phyloP scores from a whole-genome alignment of 1,139 yeast species.

The Sugiyamaella japonica region DNA sequence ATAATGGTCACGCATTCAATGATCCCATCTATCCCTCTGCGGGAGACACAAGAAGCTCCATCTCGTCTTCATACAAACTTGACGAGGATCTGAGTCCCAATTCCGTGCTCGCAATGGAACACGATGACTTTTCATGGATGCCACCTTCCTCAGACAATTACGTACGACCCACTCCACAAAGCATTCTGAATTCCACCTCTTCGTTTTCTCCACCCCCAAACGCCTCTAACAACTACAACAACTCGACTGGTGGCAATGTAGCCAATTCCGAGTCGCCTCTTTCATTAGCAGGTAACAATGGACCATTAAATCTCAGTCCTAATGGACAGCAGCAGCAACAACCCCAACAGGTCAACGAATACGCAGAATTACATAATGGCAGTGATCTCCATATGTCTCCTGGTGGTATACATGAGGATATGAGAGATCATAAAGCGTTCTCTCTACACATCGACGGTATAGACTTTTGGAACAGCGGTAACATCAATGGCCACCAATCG shows the following conservation, averaged over 20 bases:
- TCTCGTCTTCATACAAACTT: conserved; percentile 18
- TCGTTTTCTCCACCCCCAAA: conserved; percentile 24
- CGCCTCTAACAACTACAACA: neutral
- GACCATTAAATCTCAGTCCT: conserved; percentile 7
- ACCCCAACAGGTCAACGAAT: neutral
- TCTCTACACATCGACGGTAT: conserved; percentile 20
- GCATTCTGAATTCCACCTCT: conserved; percentile 21
- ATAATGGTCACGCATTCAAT: neutral
- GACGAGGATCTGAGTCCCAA: conserved; percentile 28
- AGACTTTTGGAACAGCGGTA: conserved; percentile 18
- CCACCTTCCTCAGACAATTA: conserved; percentile 24
- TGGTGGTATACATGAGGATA: conserved; percentile 14
- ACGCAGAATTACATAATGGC: conserved; percentile 1
- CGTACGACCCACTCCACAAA: conserved; percentile 24
- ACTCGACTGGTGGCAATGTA: conserved; percentile 1
- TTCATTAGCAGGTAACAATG: conserved; percentile 17
- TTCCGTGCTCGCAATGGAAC: conserved; percentile 22
- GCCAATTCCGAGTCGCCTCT: conserved; percentile 23
- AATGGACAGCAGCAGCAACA: neutral
- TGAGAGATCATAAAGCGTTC: conserved; percentile 21
- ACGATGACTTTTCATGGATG: conserved; percentile 30
- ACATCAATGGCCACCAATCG: conserved; percentile 22
- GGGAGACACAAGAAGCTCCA: conserved; percentile 13
- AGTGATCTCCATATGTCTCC: conserved; percentile 24
- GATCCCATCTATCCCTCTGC: conserved; percentile 5